Conservation (phyloP, 1,139 yeast species). For the Nadsonia starkeyi-henricii region DNA sequence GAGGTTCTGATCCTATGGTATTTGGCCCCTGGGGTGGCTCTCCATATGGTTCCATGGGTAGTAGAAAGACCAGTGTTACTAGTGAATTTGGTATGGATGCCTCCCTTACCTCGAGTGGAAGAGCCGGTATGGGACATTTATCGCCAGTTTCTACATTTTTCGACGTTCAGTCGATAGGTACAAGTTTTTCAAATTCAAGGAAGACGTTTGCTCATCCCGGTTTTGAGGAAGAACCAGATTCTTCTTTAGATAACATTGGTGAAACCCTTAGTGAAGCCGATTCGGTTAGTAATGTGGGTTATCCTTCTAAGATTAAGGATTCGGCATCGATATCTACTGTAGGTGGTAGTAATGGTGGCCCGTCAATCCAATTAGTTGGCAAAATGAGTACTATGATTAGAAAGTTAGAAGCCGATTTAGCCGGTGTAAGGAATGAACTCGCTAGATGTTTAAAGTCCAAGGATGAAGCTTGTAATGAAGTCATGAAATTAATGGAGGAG, state of each 20-base stretch:
- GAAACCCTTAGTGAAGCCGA: constrained; percentile 1
- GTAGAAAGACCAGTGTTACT: neutral
- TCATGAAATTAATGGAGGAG: constrained; percentile 44
- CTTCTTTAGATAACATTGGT: constrained; percentile 1
- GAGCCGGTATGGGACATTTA: neutral
- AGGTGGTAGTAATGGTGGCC: constrained; percentile 14
- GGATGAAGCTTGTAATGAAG: constrained; percentile 52
- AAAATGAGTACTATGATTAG: constrained; percentile 65
- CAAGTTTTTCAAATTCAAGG: neutral
- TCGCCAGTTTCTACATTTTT: neutral
- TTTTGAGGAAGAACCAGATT: neutral
- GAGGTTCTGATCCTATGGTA: neutral
- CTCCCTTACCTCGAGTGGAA: neutral
- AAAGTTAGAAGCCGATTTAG: constrained; percentile 63
- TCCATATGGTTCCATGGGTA: neutral
- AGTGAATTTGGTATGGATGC: neutral
- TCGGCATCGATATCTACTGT: constrained; percentile 3
- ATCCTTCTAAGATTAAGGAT: constrained; percentile 1
- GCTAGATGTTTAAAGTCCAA: constrained; percentile 41
- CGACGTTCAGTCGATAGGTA: neutral
- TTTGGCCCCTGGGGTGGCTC: neutral
- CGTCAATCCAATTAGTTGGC: constrained; percentile 50
- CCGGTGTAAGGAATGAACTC: constrained; percentile 52
- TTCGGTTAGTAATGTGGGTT: constrained; percentile 1
- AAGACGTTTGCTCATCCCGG: neutral